phyloP scores from a whole-genome alignment of 106 monocot genomes.

The Dendrobium officinale region DNA sequence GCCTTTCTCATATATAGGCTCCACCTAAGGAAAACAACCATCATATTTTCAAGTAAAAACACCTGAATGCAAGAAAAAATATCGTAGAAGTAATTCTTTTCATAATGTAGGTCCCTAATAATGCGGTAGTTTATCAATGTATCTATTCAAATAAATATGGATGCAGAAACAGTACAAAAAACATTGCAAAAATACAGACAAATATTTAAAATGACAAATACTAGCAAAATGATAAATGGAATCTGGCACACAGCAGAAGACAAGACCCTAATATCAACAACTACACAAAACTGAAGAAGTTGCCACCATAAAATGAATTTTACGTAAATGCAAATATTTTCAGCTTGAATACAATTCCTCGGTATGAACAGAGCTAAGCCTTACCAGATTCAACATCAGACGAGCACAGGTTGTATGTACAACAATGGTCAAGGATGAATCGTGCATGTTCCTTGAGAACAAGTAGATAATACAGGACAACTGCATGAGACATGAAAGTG shows the following conservation, averaged over 20 bases:
- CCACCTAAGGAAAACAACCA: constrained; percentile 47
- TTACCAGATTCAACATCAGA: constrained; percentile 90
- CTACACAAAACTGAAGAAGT: neutral
- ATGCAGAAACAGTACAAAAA: neutral
- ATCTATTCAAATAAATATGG: neutral
- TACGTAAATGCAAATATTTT: neutral
- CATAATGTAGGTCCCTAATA: neutral
- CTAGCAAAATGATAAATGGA: neutral
- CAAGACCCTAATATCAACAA: neutral
- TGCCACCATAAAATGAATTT: neutral
- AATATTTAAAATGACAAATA: neutral
- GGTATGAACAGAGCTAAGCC: constrained; percentile 2
- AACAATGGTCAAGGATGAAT: constrained; percentile 81
- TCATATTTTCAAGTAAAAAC: neutral
- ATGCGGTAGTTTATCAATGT: neutral
- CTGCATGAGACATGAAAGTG: constrained; percentile 36
- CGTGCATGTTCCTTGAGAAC: constrained; percentile 99
- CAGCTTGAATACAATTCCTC: neutral
- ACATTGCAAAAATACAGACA: neutral
- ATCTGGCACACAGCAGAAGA: neutral
- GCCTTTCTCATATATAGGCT: constrained; percentile 98
- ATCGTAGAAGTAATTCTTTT: neutral
- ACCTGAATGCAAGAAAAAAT: constrained; percentile 3
- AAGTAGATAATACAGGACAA: constrained; percentile 89
- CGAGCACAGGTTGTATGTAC: constrained; percentile 97